phyloP scores from a whole-genome alignment of 805 yeast genomes.

The Teunomyces pallodes region DNA sequence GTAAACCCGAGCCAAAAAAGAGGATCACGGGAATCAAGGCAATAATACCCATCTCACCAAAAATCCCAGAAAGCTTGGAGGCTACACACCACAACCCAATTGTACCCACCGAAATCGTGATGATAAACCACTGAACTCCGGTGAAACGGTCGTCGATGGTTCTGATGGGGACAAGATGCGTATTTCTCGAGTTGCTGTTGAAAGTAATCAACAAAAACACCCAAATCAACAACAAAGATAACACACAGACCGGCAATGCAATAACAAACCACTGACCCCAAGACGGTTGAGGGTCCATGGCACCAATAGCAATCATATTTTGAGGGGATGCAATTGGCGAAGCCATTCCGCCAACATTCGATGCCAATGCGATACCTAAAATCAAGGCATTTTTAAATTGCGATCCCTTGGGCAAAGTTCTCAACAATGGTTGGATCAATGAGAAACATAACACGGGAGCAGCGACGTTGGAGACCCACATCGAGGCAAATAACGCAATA shows the following conservation, averaged over 20 bases:
- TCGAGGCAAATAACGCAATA: constrained; percentile 50
- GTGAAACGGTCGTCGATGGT: constrained; percentile 66
- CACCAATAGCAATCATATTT: constrained; percentile 52
- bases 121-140: constrained; percentile 70
- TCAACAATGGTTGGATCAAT: constrained; percentile 47
- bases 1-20: constrained; percentile 88
- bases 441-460: constrained; percentile 55
- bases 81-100: constrained; percentile 89
- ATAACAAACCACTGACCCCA: constrained; percentile 60
- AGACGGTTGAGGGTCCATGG: constrained; percentile 50
- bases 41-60: constrained; percentile 97
- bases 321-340: constrained; percentile 57
- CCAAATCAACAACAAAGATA: constrained; percentile 43
- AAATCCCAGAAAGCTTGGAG: constrained; percentile 61
- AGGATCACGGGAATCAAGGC: constrained; percentile 86
- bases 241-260: constrained; percentile 45
- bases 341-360: constrained; percentile 55
- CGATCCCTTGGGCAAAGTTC: constrained; percentile 42
- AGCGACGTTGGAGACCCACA: constrained; percentile 60
- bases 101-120: constrained; percentile 64
- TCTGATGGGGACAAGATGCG: constrained; percentile 54
- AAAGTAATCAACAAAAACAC: constrained; percentile 54
- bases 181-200: constrained; percentile 47
- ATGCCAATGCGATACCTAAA: constrained; percentile 49
- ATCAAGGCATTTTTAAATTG: constrained; percentile 40